Conservation (phyloP, 2,329 filamentous ascomycete genomes). For the Myotisia sp. region DNA sequence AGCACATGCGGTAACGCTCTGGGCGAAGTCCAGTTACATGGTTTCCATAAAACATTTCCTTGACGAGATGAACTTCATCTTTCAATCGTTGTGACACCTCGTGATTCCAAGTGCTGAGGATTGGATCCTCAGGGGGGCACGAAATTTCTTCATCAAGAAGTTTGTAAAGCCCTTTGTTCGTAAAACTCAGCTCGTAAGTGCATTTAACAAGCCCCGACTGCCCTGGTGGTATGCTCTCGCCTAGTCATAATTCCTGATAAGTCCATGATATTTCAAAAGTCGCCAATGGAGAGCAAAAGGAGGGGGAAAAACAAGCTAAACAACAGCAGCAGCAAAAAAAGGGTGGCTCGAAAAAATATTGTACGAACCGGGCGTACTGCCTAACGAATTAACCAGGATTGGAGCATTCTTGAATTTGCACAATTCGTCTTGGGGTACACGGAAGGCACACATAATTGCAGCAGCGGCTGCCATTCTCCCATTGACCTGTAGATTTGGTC, state of each 20-base stretch:
- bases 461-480: slow-evolving; percentile 30
- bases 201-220: slow-evolving; percentile 4
- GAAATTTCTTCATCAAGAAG: slow-evolving; percentile 3
- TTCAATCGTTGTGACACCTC: slow-evolving; percentile 5
- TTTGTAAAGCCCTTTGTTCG: slow-evolving; percentile 3
- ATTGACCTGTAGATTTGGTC: slow-evolving; percentile 31
- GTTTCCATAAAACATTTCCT: slow-evolving; percentile 3
- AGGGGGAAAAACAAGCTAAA: neutral
- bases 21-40: slow-evolving; percentile 1
- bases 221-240: slow-evolving; percentile 6
- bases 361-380: slow-evolving; percentile 3
- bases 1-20: slow-evolving; percentile 7
- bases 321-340: neutral
- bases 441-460: slow-evolving; percentile 4
- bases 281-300: neutral
- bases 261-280: neutral
- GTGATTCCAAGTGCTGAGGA: slow-evolving; percentile 1
- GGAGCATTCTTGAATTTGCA: slow-evolving; percentile 5
- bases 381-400: slow-evolving; percentile 5
- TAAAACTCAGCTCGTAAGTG: slow-evolving; percentile 7
- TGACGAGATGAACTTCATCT: slow-evolving; percentile 2
- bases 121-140: slow-evolving; percentile 1
- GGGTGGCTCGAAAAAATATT: neutral
- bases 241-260: slow-evolving; percentile 1
- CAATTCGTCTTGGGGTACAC: slow-evolving; percentile 5